Evolutionary conservation across 140 eudicot species (phyloP).

Genomic region (Artemisia princeps): DNA sequence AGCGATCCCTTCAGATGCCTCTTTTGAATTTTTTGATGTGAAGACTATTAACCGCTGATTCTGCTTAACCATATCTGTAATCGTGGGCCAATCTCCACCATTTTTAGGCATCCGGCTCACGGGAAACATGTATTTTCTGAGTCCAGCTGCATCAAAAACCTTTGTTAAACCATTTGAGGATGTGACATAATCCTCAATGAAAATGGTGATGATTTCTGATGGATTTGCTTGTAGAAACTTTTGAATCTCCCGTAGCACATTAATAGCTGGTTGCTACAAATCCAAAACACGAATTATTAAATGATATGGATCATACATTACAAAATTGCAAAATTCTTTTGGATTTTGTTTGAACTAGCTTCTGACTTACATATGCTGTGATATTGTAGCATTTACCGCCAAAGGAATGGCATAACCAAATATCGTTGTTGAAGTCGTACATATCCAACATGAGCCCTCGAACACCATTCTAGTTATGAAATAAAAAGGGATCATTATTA

Average conservation of each 20-base stretch:
- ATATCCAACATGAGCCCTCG: constrained; percentile 97
- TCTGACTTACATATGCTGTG: constrained; percentile 74
- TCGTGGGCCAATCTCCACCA: constrained; percentile 84
- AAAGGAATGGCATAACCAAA: constrained; percentile 90
- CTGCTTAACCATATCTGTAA: constrained; percentile 65
- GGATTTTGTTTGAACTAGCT: not conserved
- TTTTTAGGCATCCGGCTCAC: constrained; percentile 62
- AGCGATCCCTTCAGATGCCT: constrained; percentile 67
- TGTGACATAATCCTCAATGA: constrained; percentile 76
- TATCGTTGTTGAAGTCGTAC: constrained; percentile 80
- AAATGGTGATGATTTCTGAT: constrained; percentile 71
- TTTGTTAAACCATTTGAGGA: constrained; percentile 60
- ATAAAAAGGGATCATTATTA: not conserved
- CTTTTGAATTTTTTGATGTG: constrained; percentile 61
- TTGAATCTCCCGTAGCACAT: constrained; percentile 56
- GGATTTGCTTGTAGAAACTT: constrained; percentile 63
- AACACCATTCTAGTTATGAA: constrained; percentile 66
- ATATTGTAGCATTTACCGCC: constrained; percentile 67
- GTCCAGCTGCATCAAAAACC: constrained; percentile 71
- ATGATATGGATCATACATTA: not conserved
- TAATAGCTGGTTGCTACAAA: constrained; percentile 83
- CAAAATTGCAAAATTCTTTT: not conserved
- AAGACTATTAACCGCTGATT: constrained; percentile 77
- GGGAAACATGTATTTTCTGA: constrained; percentile 60
- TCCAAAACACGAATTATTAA: not conserved